Evolutionary conservation across 2,329 filamentous ascomycete species (phyloP).

Genomic region (Byssoonygena ceratinophila): DNA sequence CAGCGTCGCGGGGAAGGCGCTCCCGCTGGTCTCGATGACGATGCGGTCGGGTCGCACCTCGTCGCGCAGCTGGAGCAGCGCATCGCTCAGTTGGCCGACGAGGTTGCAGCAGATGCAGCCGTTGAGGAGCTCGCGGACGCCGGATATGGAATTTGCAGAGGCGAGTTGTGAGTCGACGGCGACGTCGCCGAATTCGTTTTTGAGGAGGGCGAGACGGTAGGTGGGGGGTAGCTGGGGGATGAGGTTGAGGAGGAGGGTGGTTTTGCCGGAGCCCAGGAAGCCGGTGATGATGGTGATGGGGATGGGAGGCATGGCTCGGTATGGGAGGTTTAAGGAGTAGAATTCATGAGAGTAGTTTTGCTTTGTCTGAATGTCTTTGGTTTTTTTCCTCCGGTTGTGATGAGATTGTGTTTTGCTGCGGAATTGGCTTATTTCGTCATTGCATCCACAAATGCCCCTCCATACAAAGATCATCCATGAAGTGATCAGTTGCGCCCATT

Average conservation of each 20-base stretch:
- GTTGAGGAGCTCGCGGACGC: slow-evolving; percentile 85
- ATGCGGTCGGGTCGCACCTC: slow-evolving; percentile 64
- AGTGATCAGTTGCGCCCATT: no score
- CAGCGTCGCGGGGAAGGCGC: slow-evolving; percentile 76
- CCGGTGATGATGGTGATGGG: slow-evolving; percentile 93
- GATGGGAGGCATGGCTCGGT: slow-evolving; percentile 47
- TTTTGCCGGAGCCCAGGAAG: slow-evolving; percentile 93
- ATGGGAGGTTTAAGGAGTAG: no score
- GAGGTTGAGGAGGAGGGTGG: slow-evolving; percentile 87
- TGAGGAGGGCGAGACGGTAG: slow-evolving; percentile 87
- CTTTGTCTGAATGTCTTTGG: no score
- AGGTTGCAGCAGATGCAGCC: slow-evolving; percentile 99
- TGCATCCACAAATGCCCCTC: neutral
- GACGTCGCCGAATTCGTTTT: slow-evolving; percentile 96
- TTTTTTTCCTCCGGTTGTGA: no score
- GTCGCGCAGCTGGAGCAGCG: slow-evolving; percentile 61
- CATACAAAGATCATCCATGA: neutral
- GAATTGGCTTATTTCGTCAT: neutral
- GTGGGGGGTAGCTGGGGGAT: slow-evolving; percentile 77
- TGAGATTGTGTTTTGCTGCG: neutral
- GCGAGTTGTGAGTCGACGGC: slow-evolving; percentile 90
- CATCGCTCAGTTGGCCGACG: slow-evolving; percentile 76
- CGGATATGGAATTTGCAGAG: slow-evolving; percentile 67
- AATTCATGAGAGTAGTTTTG: no score
- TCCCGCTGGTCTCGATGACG: slow-evolving; percentile 85